Conservation (phyloP, 108 stramenopile genomes). For the Cyclotella sp. region DNA sequence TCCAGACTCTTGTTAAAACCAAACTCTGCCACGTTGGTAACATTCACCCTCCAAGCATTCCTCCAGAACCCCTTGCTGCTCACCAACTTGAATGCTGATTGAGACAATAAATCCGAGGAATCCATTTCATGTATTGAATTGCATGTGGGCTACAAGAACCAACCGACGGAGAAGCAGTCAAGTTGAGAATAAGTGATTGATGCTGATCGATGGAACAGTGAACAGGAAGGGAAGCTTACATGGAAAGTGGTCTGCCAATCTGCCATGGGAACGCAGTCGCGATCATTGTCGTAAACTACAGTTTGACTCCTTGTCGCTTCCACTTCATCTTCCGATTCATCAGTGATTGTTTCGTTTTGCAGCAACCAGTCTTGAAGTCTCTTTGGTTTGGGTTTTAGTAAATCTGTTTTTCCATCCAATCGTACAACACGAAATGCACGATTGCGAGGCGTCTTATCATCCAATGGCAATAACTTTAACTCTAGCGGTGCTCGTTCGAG, state of each 20-base stretch:
- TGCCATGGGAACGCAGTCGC: constrained; percentile 66
- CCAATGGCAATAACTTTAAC: background rate
- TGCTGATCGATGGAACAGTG: background rate
- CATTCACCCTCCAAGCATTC: constrained; percentile 57
- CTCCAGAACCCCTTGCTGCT: constrained; percentile 61
- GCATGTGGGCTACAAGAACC: constrained; percentile 39
- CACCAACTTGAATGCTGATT: constrained; percentile 37
- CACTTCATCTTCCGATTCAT: background rate
- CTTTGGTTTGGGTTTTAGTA: background rate
- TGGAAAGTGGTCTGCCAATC: constrained; percentile 63
- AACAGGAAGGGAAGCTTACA: constrained; percentile 3
- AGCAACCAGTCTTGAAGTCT: background rate
- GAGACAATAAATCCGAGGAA: constrained; percentile 15
- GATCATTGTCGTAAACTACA: constrained; percentile 36
- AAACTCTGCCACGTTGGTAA: constrained; percentile 15
- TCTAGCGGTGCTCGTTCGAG: background rate
- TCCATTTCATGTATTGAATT: constrained; percentile 55
- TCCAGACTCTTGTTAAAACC: background rate
- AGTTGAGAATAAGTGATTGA: background rate
- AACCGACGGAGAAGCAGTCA: background rate
- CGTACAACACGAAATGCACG: background rate
- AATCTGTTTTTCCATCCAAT: background rate
- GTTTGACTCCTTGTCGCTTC: constrained; percentile 22
- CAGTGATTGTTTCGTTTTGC: background rate
- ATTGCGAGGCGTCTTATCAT: background rate